A percentile compares a stretch with the other conserved stretches of the same genome.
phyloP scores from a whole-genome alignment of 1,139 yeast genomes.

The Lodderomyces pseudojiufengensis region DNA sequence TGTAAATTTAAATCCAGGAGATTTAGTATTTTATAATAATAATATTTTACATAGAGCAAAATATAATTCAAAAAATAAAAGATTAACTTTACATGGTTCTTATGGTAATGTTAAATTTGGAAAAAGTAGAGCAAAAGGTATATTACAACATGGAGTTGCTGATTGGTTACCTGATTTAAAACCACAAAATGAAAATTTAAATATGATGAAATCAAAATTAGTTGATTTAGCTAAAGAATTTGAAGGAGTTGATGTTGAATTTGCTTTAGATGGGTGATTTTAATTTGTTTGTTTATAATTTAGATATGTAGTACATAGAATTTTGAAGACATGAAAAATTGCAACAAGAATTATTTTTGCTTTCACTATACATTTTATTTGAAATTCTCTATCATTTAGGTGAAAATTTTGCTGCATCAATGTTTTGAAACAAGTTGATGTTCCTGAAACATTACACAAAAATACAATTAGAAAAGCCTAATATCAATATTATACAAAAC shows the following conservation, averaged over 20 bases:
- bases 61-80: constrained; percentile 36
- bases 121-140: constrained; percentile 45
- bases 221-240: constrained; percentile 36
- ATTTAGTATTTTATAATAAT: constrained; percentile 51
- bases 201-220: constrained; percentile 33
- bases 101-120: constrained; percentile 49
- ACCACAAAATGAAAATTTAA: constrained; percentile 36
- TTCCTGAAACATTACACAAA: too few relatives aligned
- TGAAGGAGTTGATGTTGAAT: constrained; percentile 40
- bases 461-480: too few relatives aligned
- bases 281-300: too few relatives aligned
- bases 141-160: constrained; percentile 54
- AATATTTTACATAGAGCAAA: constrained; percentile 52
- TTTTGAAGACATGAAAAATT: too few relatives aligned
- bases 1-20: constrained; percentile 51
- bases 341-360: too few relatives aligned
- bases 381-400: too few relatives aligned
- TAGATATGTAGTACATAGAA: too few relatives aligned
- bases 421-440: too few relatives aligned
- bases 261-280: constrained; percentile 40
- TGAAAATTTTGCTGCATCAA: too few relatives aligned
- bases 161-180: constrained; percentile 45
- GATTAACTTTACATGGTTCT: constrained; percentile 53
- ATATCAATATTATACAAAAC: too few relatives aligned
- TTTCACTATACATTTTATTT: too few relatives aligned